Conservation (phyloP, 306 rosid species). For the Rosa rugosa region DNA sequence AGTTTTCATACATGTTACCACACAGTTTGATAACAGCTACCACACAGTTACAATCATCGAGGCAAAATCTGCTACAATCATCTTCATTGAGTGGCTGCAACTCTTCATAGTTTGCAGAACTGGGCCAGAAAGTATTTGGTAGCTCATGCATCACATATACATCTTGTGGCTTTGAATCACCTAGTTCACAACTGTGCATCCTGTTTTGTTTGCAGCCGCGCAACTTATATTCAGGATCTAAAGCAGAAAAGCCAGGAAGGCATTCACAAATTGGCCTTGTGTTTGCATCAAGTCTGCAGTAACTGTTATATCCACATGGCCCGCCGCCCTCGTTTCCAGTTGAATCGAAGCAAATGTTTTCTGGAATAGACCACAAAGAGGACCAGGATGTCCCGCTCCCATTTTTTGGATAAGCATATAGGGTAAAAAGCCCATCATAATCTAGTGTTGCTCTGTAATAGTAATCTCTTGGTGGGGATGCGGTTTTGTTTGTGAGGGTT, state of each 20-base stretch:
- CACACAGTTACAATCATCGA: slow-evolving; percentile 19
- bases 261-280: slow-evolving; percentile 24
- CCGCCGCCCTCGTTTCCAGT: neutral
- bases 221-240: slow-evolving; percentile 18
- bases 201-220: slow-evolving; percentile 20
- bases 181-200: neutral
- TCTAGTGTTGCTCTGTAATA: slow-evolving; percentile 33
- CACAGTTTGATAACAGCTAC: neutral
- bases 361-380: slow-evolving; percentile 24
- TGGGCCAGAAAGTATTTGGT: neutral
- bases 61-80: slow-evolving; percentile 14
- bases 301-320: slow-evolving; percentile 28
- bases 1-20: no score
- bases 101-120: neutral
- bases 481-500: neutral
- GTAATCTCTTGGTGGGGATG: slow-evolving; percentile 2
- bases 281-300: slow-evolving; percentile 1
- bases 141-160: neutral
- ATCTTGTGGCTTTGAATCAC: neutral
- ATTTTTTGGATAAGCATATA: slow-evolving; percentile 6
- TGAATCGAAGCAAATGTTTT: slow-evolving; percentile 21
- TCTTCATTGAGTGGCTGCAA: neutral
- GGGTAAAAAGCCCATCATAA: slow-evolving; percentile 26
- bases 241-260: slow-evolving; percentile 20
- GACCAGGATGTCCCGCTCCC: slow-evolving; percentile 5